phyloP scores from a whole-genome alignment of 1,284 basidiomycete genomes.

The Heliocybe sulcata region DNA sequence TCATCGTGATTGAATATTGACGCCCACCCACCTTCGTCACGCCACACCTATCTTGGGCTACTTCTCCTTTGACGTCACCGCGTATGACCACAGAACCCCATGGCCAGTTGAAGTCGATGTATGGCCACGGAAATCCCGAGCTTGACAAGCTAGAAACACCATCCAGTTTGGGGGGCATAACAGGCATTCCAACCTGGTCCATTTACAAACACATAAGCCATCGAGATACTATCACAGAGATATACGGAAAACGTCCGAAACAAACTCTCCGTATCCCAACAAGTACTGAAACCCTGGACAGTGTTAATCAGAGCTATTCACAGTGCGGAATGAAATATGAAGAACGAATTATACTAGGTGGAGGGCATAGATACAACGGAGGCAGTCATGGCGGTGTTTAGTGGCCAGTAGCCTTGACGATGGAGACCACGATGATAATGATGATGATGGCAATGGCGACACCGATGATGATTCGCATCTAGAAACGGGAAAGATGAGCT shows the following conservation, averaged over 20 bases:
- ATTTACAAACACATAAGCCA: background rate
- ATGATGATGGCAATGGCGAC: constrained; percentile 84
- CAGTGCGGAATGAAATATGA: background rate
- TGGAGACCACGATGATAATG: constrained; percentile 88
- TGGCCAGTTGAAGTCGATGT: no score
- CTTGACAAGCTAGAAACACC: no score
- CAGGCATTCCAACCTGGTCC: background rate
- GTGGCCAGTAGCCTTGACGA: constrained; percentile 73
- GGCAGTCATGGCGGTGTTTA: constrained; percentile 11
- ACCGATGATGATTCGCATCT: constrained; percentile 90
- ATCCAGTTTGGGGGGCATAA: no score
- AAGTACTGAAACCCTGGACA: background rate
- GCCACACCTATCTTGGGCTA: no score
- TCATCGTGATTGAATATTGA: no score
- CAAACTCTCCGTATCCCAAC: background rate
- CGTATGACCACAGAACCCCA: no score
- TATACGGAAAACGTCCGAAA: background rate
- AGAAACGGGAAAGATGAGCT: constrained; percentile 2
- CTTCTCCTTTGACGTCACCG: no score
- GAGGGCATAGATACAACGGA: constrained; percentile 5
- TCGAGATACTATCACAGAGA: background rate
- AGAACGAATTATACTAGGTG: background rate
- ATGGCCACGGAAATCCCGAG: no score
- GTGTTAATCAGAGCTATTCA: background rate
- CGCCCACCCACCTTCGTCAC: no score